phyloP scores from a whole-genome alignment of 306 rosid genomes.

The Prunus kanzakura region DNA sequence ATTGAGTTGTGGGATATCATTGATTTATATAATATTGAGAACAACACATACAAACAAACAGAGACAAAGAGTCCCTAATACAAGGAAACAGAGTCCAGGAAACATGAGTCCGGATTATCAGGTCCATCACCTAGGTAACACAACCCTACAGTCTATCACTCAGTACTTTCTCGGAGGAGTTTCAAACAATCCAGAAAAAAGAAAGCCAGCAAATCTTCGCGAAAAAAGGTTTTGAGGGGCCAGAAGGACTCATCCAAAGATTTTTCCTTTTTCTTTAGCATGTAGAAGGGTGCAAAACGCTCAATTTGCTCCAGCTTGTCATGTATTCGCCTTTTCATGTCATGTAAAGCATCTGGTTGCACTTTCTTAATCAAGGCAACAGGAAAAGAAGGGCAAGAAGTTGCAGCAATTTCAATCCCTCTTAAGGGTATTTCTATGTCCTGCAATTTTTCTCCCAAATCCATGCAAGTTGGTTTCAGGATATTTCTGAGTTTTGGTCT shows the following conservation, averaged over 20 bases:
- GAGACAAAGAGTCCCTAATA: no score
- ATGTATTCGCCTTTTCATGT: conserved; percentile 29
- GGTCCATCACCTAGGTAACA: no score
- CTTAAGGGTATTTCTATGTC: conserved; percentile 45
- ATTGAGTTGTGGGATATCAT: no score
- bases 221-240: conserved; percentile 27
- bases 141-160: no score
- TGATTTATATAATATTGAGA: no score
- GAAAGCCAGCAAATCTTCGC: conserved; percentile 39
- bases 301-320: conserved; percentile 40
- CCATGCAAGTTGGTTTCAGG: conserved; percentile 22
- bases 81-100: no score
- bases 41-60: no score
- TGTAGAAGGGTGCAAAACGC: conserved; percentile 30
- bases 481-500: conserved; percentile 28
- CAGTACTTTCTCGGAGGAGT: conserved; percentile 34
- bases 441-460: conserved; percentile 39
- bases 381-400: conserved; percentile 36
- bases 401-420: conserved; percentile 67
- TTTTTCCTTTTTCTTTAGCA: conserved; percentile 24
- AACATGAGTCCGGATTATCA: no score
- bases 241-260: conserved; percentile 8
- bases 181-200: conserved; percentile 63
- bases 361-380: conserved; percentile 42
- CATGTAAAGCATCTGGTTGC: conserved; percentile 30